Conservation (phyloP, 495 filamentous ascomycete genomes). For the Extremus antarcticus region DNA sequence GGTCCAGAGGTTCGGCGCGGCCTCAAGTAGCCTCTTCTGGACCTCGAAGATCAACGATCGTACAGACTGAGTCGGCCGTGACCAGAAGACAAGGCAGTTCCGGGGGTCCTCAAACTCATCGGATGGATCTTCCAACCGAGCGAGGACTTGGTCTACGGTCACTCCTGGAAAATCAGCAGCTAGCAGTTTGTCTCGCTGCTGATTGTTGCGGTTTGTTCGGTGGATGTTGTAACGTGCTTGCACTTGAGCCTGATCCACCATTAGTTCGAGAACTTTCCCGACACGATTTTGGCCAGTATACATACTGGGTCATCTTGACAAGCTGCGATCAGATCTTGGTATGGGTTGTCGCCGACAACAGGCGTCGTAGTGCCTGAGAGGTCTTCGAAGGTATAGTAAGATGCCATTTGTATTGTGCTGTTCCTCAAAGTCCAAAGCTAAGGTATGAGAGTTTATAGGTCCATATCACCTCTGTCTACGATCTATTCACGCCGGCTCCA, state of each 20-base stretch:
- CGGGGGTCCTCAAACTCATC: conserved; percentile 61
- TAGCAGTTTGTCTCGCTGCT: conserved; percentile 59
- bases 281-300: neutral
- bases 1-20: conserved; percentile 67
- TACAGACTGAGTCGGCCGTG: conserved; percentile 63
- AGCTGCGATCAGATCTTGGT: conserved; percentile 56
- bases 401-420: too few species aligned
- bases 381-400: conserved; percentile 28
- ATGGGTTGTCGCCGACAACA: conserved; percentile 48
- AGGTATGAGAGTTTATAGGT: too few species aligned
- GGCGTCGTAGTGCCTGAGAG: conserved; percentile 22
- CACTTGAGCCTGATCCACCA: conserved; percentile 47
- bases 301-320: conserved; percentile 28
- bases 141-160: conserved; percentile 63
- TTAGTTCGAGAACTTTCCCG: neutral
- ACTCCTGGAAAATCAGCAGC: conserved; percentile 56
- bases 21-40: conserved; percentile 48
- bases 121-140: conserved; percentile 47
- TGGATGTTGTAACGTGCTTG: conserved; percentile 64
- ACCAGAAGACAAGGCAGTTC: conserved; percentile 80
- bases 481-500: too few species aligned
- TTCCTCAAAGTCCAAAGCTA: too few species aligned
- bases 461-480: too few species aligned
- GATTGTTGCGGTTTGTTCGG: conserved; percentile 57
- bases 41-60: conserved; percentile 52